Percentiles rank a stretch among this genome's conserved stretches.
These are phyloP conservation scores for Plasmodium fragile DNA, from an alignment of 169 alveolate species.

Conservation along the genomic window DNA sequence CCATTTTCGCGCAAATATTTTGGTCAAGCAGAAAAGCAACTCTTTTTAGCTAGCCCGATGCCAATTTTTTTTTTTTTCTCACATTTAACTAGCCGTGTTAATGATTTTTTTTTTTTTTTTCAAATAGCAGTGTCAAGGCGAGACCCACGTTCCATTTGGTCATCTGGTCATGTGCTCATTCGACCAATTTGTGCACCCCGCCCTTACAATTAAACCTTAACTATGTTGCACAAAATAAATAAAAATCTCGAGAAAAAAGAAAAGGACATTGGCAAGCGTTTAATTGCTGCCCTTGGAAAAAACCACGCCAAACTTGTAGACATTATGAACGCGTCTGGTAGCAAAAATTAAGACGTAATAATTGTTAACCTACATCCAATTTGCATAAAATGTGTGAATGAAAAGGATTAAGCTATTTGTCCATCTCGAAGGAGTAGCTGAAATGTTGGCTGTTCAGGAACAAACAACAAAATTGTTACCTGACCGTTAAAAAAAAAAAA, in stretches of 20 bases:
- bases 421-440: background rate
- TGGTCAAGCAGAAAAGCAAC: background rate
- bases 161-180: background rate
- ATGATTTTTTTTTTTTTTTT: background rate
- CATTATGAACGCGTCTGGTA: background rate
- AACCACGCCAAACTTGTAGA: background rate
- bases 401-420: background rate
- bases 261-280: conserved; percentile 1
- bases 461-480: conserved; percentile 9
- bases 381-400: background rate
- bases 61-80: conserved; percentile 12
- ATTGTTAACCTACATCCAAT: background rate
- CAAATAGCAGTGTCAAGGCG: conserved; percentile 4
- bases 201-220: conserved; percentile 4
- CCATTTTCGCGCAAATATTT: background rate
- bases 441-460: background rate
- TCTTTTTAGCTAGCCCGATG: conserved; percentile 4
- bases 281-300: background rate
- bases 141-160: background rate
- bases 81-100: background rate
- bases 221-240: conserved; percentile 4
- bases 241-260: background rate
- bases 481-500: conserved; percentile 6
- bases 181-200: background rate
- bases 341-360: conserved; percentile 22